Base-by-base conservation (phyloP, 2,329 filamentous ascomycete genomes). In the Scedosporium boydii region DNA sequence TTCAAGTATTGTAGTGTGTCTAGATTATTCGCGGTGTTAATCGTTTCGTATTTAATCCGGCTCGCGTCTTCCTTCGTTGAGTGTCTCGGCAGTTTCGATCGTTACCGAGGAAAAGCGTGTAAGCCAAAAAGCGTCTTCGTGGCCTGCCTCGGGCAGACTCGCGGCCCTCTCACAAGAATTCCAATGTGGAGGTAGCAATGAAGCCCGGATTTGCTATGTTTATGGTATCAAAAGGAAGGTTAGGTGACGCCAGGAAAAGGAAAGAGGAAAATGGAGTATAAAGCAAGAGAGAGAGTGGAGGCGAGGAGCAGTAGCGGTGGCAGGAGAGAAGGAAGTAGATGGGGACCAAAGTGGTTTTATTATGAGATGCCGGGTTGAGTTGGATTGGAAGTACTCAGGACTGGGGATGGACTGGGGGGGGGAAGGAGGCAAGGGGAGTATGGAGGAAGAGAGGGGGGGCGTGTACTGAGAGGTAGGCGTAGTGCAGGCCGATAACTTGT, bases 331-430 rank as follows among this genome's bases (percentile, higher is more conserved):
- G 55, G 55, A 16, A 38, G 55, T 34, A n/a, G 12, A 58, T 58
- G 55, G 55, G 55, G 34, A 34, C 21, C 55, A 58, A 58, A 58
- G 55, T 58, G 55, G 55, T 58, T 58, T 58, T 58, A 58, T 58
- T 21, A 56, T 56, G 55, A 58, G 55, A 58, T 58, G 55, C 27
- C 26, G 55, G 16, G 46, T 51, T 51, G 46, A 18, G 46, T 51
- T 38, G 10, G 10, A 14, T 12, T 4, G 34, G 34, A 12, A 12
- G 34, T 38, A 51, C 46, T 7, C 16, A 51, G 46, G n/a, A 51
- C 46, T 51, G n/a, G 46, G 16, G 14, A 27, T 23, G 21, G 44
- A 29, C n/a, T 38, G 59, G 27, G 42, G 58, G 42, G 23, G 16
- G n/a, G 58, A 46, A 44, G 58, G 58, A 23, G 27, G 41, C 27